A percentile compares a stretch with the other conserved stretches of the same genome.
These are phyloP conservation scores for Saccharum hybrid DNA, from an alignment of 202 grass and related monocot species.

Conservation along the genomic window DNA sequence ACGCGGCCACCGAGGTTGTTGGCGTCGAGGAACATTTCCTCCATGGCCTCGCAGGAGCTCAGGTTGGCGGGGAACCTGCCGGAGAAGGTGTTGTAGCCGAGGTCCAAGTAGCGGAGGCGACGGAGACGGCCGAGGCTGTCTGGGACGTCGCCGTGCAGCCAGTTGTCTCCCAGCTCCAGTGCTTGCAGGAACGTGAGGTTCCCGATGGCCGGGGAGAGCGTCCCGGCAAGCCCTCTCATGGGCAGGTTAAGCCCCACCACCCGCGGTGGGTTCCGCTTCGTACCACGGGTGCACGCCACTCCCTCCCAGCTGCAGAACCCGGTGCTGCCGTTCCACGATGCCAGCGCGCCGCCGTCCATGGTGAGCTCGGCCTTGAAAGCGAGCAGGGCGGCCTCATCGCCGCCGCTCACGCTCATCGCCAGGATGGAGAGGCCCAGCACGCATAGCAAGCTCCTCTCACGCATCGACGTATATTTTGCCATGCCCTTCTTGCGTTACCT, in stretches of 20 bases:
- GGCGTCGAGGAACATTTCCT: neutral
- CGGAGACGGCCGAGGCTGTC: conserved; percentile 3
- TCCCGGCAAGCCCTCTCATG: neutral
- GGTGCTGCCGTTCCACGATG: conserved; percentile 47
- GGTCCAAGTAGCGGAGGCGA: too few relatives aligned
- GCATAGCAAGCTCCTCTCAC: neutral
- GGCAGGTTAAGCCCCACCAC: conserved; percentile 22
- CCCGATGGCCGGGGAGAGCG: conserved; percentile 30
- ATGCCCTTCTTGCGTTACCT: neutral
- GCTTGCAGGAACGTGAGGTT: conserved; percentile 47
- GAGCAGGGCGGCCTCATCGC: conserved; percentile 41
- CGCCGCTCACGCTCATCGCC: conserved; percentile 8
- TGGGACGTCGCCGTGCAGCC: conserved; percentile 35
- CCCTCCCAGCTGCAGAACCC: conserved; percentile 50
- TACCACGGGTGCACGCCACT: conserved; percentile 24
- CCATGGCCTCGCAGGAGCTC: conserved; percentile 24
- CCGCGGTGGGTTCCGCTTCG: neutral
- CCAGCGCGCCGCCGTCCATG: neutral
- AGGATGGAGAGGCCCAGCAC: neutral
- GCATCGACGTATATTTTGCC: neutral
- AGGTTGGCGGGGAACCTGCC: conserved; percentile 38
- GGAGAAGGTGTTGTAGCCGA: conserved; percentile 22
- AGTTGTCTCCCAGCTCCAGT: conserved; percentile 48
- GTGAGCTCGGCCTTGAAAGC: conserved; percentile 30
- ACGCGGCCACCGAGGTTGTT: conserved; percentile 26